phyloP scores from a whole-genome alignment of 306 rosid species.

The Acmispon strigosus region DNA sequence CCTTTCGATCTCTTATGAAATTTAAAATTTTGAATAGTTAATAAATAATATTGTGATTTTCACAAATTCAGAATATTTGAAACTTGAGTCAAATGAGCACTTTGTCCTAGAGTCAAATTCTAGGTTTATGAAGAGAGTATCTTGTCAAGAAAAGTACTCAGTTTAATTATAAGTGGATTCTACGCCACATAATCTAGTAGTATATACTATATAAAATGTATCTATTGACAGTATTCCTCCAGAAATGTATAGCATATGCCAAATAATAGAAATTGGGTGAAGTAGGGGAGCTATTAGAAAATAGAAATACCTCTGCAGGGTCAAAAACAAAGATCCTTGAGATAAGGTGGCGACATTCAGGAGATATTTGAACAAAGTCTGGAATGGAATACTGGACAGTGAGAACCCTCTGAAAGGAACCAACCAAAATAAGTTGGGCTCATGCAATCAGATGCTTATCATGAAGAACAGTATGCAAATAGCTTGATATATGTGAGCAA shows the following conservation, averaged over 20 bases:
- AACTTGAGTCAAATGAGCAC: too few relatives aligned
- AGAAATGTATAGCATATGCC: background rate
- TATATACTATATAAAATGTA: background rate
- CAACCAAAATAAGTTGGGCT: conserved; percentile 25
- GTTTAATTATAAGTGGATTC: background rate
- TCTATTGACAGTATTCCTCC: background rate
- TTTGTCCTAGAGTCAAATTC: too few relatives aligned
- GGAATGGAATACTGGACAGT: conserved; percentile 85
- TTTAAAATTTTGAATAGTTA: too few relatives aligned
- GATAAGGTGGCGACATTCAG: conserved; percentile 64
- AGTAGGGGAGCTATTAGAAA: background rate
- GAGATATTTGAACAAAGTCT: conserved; percentile 61
- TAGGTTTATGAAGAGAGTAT: background rate
- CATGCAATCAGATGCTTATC: conserved; percentile 17
- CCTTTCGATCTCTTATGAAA: too few relatives aligned
- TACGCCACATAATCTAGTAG: background rate
- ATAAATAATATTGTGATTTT: too few relatives aligned
- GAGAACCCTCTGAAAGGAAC: conserved; percentile 61
- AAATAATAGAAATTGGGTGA: background rate
- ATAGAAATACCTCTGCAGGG: conserved; percentile 57
- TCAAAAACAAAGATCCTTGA: conserved; percentile 77
- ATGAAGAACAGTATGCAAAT: background rate
- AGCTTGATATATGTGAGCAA: conserved; percentile 21
- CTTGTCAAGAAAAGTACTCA: background rate
- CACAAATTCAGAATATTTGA: too few relatives aligned